Percentiles rank a stretch among this genome's conserved stretches.
Conservation (phyloP, 2,329 filamentous ascomycete genomes). For the Phyllosticta ampelicida region DNA sequence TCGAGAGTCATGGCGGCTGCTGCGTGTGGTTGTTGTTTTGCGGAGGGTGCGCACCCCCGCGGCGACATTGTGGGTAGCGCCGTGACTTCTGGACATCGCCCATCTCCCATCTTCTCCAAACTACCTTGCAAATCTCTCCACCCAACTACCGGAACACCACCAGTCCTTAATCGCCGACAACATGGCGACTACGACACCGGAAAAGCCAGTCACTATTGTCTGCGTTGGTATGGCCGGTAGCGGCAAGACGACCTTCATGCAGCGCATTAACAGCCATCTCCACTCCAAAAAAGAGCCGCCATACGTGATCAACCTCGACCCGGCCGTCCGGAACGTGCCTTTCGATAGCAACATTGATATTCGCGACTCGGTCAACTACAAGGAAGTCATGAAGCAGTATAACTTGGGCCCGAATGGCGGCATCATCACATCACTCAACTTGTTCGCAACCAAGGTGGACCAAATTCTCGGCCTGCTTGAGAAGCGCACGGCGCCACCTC, state of each 20-base stretch:
- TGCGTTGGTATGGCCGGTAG: slow-evolving; percentile 98
- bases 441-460: slow-evolving; percentile 97
- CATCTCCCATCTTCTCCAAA: background rate
- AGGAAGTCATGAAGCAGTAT: slow-evolving; percentile 99
- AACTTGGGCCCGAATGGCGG: slow-evolving; percentile 95
- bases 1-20: slow-evolving; percentile 44
- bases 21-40: background rate
- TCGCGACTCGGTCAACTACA: slow-evolving; percentile 97
- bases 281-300: slow-evolving; percentile 71
- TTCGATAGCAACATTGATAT: slow-evolving; percentile 99
- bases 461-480: slow-evolving; percentile 84
- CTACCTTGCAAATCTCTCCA: background rate
- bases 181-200: slow-evolving; percentile 8
- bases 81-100: slow-evolving; percentile 8
- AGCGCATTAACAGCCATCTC: slow-evolving; percentile 88
- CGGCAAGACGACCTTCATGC: slow-evolving; percentile 99
- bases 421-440: slow-evolving; percentile 87
- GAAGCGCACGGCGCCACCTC: slow-evolving; percentile 59
- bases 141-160: background rate
- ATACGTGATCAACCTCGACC: slow-evolving; percentile 95
- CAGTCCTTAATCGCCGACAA: background rate
- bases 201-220: slow-evolving; percentile 63
- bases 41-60: slow-evolving; percentile 4
- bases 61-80: slow-evolving; percentile 2
- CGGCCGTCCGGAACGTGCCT: slow-evolving; percentile 82